These are phyloP conservation scores for Lachnellula cervina DNA, from an alignment of 2,329 filamentous ascomycete species.

Conservation along the genomic window DNA sequence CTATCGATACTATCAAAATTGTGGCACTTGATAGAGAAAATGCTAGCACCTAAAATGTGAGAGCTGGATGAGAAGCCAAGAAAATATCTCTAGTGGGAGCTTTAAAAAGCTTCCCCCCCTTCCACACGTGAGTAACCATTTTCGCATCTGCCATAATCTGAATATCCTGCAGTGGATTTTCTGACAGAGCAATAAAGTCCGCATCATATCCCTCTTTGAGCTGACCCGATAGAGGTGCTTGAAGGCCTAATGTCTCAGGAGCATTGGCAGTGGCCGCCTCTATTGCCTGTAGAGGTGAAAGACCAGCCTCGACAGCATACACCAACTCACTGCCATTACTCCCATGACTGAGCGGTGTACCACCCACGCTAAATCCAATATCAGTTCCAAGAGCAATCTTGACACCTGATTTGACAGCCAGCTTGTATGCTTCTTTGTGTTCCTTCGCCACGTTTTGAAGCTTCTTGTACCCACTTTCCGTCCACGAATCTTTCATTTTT, in stretches of 20 bases:
- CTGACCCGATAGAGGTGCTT: background rate
- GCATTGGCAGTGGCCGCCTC: background rate
- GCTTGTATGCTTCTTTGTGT: background rate
- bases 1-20: too few species aligned
- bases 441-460: background rate
- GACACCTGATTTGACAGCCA: background rate
- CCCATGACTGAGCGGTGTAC: background rate
- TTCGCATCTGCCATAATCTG: background rate
- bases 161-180: background rate
- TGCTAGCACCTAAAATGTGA: too few species aligned
- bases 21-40: too few species aligned
- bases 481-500: background rate
- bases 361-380: background rate
- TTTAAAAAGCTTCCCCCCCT: background rate
- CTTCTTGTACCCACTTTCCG: background rate
- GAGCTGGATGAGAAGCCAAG: too few species aligned
- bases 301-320: background rate
- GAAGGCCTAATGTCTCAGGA: background rate
- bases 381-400: background rate
- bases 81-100: too few species aligned
- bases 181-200: background rate
- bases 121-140: background rate
- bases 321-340: background rate
- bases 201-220: background rate
- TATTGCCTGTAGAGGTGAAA: background rate